A percentile compares a stretch with the other conserved stretches of the same genome.
Conservation (phyloP, 1,139 yeast genomes). For the Taphrina deformans region DNA sequence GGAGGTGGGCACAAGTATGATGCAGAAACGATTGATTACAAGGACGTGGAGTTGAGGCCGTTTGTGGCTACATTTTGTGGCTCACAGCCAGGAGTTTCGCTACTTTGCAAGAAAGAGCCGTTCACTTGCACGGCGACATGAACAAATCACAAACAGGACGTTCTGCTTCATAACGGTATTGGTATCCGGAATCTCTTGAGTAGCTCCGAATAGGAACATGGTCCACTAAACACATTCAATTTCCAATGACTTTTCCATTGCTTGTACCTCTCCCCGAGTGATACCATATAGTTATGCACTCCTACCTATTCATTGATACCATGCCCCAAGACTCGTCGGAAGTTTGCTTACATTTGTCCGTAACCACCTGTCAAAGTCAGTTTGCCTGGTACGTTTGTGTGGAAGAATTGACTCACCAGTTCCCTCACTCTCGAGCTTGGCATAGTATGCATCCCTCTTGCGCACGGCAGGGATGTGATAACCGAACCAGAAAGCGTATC, state of each 20-base stretch:
- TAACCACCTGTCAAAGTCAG: constrained; percentile 10
- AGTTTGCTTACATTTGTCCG: constrained; percentile 16
- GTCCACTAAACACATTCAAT: no score
- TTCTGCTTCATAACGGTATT: no score
- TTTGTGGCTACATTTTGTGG: background rate
- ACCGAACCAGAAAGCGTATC: constrained; percentile 36
- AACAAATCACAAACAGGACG: no score
- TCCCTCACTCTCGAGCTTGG: constrained; percentile 35
- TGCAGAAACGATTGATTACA: no score
- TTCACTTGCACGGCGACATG: no score
- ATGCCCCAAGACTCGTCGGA: background rate
- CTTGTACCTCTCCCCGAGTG: background rate
- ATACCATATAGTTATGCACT: background rate
- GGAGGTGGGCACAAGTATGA: no score
- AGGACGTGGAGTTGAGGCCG: background rate
- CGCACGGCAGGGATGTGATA: constrained; percentile 37
- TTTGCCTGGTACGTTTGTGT: background rate
- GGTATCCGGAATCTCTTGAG: no score
- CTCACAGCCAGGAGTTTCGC: background rate
- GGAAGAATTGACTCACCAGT: background rate
- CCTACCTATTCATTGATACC: constrained; percentile 14
- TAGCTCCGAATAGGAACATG: no score
- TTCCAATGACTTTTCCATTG: no score
- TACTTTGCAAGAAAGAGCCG: background rate
- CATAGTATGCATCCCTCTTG: constrained; percentile 36